phyloP scores from a whole-genome alignment of 192 early-diverging fungal species.

The Umbelopsis vinacea region DNA sequence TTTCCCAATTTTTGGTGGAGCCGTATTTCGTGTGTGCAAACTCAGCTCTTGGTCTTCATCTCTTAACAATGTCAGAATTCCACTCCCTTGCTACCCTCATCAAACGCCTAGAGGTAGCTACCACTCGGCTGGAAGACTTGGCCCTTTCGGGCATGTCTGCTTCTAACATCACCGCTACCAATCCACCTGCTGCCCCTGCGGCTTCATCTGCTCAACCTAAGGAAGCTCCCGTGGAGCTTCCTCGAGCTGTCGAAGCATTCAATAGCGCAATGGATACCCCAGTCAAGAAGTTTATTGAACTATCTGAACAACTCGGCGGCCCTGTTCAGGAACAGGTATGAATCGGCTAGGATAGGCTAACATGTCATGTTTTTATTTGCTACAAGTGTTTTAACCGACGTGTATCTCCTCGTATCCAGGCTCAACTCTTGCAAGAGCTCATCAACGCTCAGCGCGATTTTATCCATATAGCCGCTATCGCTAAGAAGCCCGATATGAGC shows the following conservation, averaged over 20 bases:
- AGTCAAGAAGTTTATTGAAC: slow-evolving; percentile 49
- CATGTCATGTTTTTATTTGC: neutral
- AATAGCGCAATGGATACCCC: slow-evolving; percentile 53
- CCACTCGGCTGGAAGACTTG: slow-evolving; percentile 86
- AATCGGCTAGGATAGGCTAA: slow-evolving; percentile 59
- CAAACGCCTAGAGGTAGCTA: slow-evolving; percentile 91
- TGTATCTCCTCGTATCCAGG: slow-evolving; percentile 43
- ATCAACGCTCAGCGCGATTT: slow-evolving; percentile 76
- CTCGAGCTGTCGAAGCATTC: slow-evolving; percentile 57
- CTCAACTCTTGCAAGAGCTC: slow-evolving; percentile 58
- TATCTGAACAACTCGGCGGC: slow-evolving; percentile 56
- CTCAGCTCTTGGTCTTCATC: slow-evolving; percentile 14
- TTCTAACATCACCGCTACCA: slow-evolving; percentile 43
- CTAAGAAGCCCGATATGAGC: slow-evolving; percentile 76
- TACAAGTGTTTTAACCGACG: neutral
- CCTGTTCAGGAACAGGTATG: slow-evolving; percentile 61
- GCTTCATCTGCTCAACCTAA: slow-evolving; percentile 36
- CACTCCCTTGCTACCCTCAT: slow-evolving; percentile 73
- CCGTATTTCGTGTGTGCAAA: neutral
- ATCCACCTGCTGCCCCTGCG: slow-evolving; percentile 41
- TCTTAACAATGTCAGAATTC: slow-evolving; percentile 51
- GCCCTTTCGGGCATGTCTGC: slow-evolving; percentile 60
- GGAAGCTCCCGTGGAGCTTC: slow-evolving; percentile 34
- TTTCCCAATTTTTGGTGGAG: neutral
- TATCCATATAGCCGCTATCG: slow-evolving; percentile 69